Evolutionary conservation across 306 rosid genomes (phyloP).

Genomic region (Adenanthera pavonina): DNA sequence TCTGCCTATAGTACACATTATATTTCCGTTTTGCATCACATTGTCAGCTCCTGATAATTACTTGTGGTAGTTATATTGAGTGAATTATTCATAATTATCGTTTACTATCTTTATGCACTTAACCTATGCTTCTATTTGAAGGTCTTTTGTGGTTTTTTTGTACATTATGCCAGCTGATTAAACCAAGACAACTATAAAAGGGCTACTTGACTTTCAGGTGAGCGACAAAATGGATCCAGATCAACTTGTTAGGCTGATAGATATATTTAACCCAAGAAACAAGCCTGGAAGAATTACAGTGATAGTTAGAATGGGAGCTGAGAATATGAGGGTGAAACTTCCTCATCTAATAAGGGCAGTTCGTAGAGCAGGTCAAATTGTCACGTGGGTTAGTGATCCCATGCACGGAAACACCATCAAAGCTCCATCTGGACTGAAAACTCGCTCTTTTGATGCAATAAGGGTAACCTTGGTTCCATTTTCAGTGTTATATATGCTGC

Average conservation of each 20-base stretch:
- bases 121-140: constrained; percentile 18
- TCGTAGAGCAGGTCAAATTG: constrained; percentile 59
- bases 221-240: constrained; percentile 63
- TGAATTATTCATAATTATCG: not conserved
- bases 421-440: constrained; percentile 66
- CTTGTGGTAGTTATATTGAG: constrained; percentile 15
- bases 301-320: constrained; percentile 65
- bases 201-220: constrained; percentile 48
- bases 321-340: constrained; percentile 64
- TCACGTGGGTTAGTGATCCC: constrained; percentile 70
- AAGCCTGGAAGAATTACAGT: constrained; percentile 63
- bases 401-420: constrained; percentile 66
- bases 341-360: constrained; percentile 62
- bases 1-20: constrained; percentile 1
- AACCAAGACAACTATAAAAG: constrained; percentile 16
- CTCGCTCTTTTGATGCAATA: constrained; percentile 60
- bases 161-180: not conserved
- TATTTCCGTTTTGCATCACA: constrained; percentile 18
- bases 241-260: constrained; percentile 57
- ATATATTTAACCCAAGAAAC: constrained; percentile 59
- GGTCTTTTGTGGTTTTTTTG: not conserved
- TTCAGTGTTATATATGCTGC: not conserved
- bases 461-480: constrained; percentile 50
- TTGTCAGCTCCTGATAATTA: constrained; percentile 9
- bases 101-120: not conserved